These are phyloP conservation scores for Ganoderma multipileum DNA, from an alignment of 1,284 basidiomycete species.

Conservation along the genomic window DNA sequence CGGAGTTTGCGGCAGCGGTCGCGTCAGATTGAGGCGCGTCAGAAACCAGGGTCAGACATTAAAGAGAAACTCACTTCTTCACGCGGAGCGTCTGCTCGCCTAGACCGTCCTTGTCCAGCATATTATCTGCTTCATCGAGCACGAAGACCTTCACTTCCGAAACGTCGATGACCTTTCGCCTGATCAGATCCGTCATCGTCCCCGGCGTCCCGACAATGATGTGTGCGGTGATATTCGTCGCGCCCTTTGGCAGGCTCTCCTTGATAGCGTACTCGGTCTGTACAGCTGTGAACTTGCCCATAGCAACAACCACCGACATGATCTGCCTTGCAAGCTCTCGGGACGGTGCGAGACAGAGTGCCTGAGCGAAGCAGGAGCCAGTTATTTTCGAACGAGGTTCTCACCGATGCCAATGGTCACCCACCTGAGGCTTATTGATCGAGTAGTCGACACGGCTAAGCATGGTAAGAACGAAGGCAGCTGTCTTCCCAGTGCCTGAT, in stretches of 20 bases:
- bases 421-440: conserved; percentile 84
- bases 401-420: conserved; percentile 27
- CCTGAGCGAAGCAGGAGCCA: conserved; percentile 52
- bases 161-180: conserved; percentile 78
- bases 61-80: conserved; percentile 76
- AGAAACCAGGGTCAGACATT: conserved; percentile 4
- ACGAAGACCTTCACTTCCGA: conserved; percentile 92
- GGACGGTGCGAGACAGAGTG: conserved; percentile 92
- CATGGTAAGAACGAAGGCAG: conserved; percentile 98
- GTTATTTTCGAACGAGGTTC: background rate
- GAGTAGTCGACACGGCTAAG: conserved; percentile 91
- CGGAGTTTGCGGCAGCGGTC: conserved; percentile 2
- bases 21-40: conserved; percentile 11
- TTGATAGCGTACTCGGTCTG: conserved; percentile 97
- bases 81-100: conserved; percentile 97
- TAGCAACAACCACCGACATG: conserved; percentile 91
- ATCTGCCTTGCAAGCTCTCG: conserved; percentile 98
- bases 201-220: conserved; percentile 97
- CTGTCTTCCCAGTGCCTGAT: conserved; percentile 99
- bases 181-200: conserved; percentile 89
- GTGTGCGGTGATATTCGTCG: conserved; percentile 84
- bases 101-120: conserved; percentile 95
- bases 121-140: conserved; percentile 98
- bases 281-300: conserved; percentile 95
- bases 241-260: conserved; percentile 74